A percentile compares a stretch with the other conserved stretches of the same genome.
Conservation (phyloP, 2,329 filamentous ascomycete genomes). For the Colletotrichum sp. region DNA sequence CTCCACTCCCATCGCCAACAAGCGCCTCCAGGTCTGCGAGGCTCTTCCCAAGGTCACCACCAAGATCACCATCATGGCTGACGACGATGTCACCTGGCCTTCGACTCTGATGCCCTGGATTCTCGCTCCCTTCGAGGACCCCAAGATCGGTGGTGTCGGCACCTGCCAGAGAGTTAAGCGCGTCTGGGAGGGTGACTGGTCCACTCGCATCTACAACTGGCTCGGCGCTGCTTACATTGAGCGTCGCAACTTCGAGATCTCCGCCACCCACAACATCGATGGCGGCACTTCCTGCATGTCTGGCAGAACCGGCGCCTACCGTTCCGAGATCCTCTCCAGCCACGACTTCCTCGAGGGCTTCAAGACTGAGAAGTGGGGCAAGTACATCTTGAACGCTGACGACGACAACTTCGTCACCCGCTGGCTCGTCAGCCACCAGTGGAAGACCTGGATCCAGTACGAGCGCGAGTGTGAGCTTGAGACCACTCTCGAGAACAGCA, state of each 20-base stretch:
- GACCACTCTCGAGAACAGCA: conserved; percentile 89
- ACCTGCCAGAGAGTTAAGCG: conserved; percentile 88
- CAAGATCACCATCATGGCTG: conserved; percentile 87
- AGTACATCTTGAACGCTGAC: conserved; percentile 91
- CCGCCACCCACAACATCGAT: conserved; percentile 92
- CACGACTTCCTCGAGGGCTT: conserved; percentile 87
- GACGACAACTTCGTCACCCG: conserved; percentile 98
- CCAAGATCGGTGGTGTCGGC: conserved; percentile 84
- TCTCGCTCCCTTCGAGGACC: conserved; percentile 87
- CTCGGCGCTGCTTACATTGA: conserved; percentile 92
- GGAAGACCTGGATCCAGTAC: conserved; percentile 97
- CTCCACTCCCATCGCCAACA: conserved; percentile 86
- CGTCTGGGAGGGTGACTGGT: conserved; percentile 63
- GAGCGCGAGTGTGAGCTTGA: conserved; percentile 89
- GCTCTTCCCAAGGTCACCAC: conserved; percentile 87
- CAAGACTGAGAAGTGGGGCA: conserved; percentile 88
- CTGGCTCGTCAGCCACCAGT: conserved; percentile 90
- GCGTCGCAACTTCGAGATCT: conserved; percentile 95
- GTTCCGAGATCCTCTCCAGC: conserved; percentile 85
- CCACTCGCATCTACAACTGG: conserved; percentile 80
- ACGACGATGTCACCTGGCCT: conserved; percentile 96
- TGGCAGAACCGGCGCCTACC: conserved; percentile 90
- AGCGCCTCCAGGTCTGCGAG: conserved; percentile 90
- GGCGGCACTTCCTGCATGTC: conserved; percentile 97
- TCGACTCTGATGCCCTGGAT: conserved; percentile 88